A percentile compares a stretch with the other conserved stretches of the same genome.
phyloP scores from a whole-genome alignment of 805 yeast species.

The Starmera quercuum region DNA sequence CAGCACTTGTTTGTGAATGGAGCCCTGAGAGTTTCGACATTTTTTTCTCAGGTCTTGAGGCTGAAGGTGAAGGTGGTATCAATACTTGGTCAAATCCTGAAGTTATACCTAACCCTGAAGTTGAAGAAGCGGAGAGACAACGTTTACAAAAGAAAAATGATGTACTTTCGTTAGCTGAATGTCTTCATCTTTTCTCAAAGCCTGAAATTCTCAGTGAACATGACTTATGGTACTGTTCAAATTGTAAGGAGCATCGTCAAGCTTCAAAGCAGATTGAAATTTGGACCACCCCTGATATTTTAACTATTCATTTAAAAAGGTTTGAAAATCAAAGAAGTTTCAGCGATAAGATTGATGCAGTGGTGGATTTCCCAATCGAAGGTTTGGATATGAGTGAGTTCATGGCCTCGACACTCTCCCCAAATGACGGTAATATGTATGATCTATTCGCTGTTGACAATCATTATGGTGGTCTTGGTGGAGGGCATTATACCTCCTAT shows the following conservation, averaged over 20 bases:
- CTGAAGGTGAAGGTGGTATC: constrained; percentile 36
- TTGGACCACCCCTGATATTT: constrained; percentile 90
- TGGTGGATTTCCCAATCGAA: constrained; percentile 81
- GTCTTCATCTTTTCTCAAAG: constrained; percentile 64
- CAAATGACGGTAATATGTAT: constrained; percentile 39
- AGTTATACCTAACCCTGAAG: constrained; percentile 42
- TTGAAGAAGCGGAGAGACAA: constrained; percentile 36
- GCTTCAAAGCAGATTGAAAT: constrained; percentile 87
- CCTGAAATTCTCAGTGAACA: constrained; percentile 83
- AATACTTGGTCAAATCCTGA: constrained; percentile 52
- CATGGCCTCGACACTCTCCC: constrained; percentile 29
- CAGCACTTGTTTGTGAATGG: constrained; percentile 65
- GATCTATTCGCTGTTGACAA: constrained; percentile 92
- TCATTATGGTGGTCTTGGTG: constrained; percentile 94
- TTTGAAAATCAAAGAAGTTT: constrained; percentile 79
- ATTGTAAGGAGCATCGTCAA: constrained; percentile 80
- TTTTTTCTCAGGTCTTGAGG: constrained; percentile 44
- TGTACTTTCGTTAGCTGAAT: constrained; percentile 59
- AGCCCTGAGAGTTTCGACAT: constrained; percentile 34
- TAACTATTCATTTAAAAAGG: constrained; percentile 84
- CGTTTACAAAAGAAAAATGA: constrained; percentile 24
- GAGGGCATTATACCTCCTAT: constrained; percentile 94
- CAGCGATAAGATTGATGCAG: constrained; percentile 82
- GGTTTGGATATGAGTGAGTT: constrained; percentile 68
- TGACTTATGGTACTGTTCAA: constrained; percentile 92